Evolutionary conservation across 2,329 filamentous ascomycete genomes (phyloP).

Genomic region (Eurotiales sp.): DNA sequence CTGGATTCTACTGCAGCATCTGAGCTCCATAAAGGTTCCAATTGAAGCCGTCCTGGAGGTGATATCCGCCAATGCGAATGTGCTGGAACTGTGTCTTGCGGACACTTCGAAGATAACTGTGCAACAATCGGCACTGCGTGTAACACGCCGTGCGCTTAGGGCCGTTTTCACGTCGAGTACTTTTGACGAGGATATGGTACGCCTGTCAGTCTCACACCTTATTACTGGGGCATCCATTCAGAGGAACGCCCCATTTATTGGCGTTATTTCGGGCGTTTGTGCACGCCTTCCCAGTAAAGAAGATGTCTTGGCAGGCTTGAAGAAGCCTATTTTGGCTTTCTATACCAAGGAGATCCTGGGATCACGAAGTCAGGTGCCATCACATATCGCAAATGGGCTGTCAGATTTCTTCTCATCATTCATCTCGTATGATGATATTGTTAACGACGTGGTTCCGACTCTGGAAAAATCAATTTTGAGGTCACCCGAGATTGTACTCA

Average conservation of each 20-base stretch:
- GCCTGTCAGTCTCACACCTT: constrained; percentile 61
- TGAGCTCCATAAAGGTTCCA: constrained; percentile 65
- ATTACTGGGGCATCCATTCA: constrained; percentile 65
- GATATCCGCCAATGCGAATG: constrained; percentile 65
- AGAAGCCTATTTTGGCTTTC: constrained; percentile 72
- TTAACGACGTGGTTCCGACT: constrained; percentile 70
- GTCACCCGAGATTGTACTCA: constrained; percentile 83
- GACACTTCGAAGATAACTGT: constrained; percentile 62
- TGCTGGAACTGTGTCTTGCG: constrained; percentile 72
- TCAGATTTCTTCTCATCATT: constrained; percentile 80
- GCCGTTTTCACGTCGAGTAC: constrained; percentile 62
- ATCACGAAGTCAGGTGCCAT: constrained; percentile 67
- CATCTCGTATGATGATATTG: constrained; percentile 68
- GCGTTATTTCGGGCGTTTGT: constrained; percentile 82
- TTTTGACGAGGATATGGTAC: constrained; percentile 59
- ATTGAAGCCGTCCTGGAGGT: constrained; percentile 56
- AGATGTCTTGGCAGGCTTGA: constrained; percentile 60
- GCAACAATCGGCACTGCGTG: constrained; percentile 68
- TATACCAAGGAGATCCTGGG: constrained; percentile 81
- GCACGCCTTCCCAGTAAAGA: constrained; percentile 65
- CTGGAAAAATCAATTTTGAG: constrained; percentile 86
- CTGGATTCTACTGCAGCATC: constrained; percentile 69
- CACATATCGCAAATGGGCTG: constrained; percentile 69
- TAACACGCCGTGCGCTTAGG: constrained; percentile 75
- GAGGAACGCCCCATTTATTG: constrained; percentile 73